Conservation (phyloP, 352 stramenopile species). For the Globisporangium paroecandrum region DNA sequence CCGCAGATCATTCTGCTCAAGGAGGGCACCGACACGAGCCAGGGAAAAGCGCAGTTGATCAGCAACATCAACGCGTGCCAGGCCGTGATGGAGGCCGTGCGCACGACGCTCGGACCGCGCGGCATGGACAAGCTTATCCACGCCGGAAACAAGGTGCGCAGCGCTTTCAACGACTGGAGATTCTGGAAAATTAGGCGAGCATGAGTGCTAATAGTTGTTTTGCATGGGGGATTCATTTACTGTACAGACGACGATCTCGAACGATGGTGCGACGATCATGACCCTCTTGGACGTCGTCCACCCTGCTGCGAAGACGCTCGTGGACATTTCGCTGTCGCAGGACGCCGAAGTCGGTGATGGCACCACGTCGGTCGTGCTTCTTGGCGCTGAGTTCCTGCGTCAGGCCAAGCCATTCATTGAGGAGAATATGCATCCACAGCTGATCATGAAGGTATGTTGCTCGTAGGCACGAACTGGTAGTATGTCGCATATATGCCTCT, state of each 20-base stretch:
- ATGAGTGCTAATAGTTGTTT: too few relatives aligned
- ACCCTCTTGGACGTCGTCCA: conserved; percentile 98
- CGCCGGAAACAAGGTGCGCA: conserved; percentile 60
- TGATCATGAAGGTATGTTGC: conserved; percentile 69
- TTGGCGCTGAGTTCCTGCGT: conserved; percentile 96
- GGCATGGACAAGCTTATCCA: conserved; percentile 99
- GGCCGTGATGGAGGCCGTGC: conserved; percentile 96
- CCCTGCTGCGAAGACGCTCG: conserved; percentile 97
- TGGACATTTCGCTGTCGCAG: conserved; percentile 96
- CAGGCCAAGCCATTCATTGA: conserved; percentile 98
- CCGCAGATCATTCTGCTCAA: conserved; percentile 98
- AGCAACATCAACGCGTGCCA: conserved; percentile 90
- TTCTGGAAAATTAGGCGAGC: not conserved
- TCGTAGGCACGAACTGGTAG: not conserved
- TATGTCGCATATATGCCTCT: not conserved
- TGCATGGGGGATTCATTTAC: too few relatives aligned
- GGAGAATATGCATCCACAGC: conserved; percentile 95
- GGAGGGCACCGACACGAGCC: conserved; percentile 98
- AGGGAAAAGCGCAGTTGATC: conserved; percentile 95
- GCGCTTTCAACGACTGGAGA: not conserved
- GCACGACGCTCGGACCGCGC: conserved; percentile 95
- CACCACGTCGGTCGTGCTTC: conserved; percentile 97
- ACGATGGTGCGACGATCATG: conserved; percentile 99
- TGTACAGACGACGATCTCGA: conserved; percentile 94
- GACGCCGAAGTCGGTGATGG: conserved; percentile 89